phyloP scores from a whole-genome alignment of 2,329 filamentous ascomycete genomes.

The Metarhizium rileyi region DNA sequence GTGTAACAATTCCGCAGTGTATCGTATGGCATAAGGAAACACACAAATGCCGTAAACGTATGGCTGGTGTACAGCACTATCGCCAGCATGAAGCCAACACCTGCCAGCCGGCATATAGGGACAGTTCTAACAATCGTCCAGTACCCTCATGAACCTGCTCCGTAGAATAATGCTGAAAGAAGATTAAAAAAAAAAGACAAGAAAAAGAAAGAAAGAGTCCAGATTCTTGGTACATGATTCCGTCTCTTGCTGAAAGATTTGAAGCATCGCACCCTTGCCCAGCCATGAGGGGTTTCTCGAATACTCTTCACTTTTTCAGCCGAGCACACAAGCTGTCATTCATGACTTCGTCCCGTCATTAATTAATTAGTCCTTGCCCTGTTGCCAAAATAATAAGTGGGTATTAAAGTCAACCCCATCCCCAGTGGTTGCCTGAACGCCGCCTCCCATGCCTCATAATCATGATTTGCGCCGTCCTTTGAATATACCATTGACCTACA shows the following conservation, averaged over 20 bases:
- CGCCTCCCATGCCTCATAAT: constrained; percentile 2
- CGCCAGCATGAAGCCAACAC: not conserved
- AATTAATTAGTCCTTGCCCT: constrained; percentile 11
- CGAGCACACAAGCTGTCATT: constrained; percentile 17
- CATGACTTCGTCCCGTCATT: constrained; percentile 24
- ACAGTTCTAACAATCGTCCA: not conserved
- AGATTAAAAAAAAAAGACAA: not conserved
- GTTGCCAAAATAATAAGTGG: constrained; percentile 3
- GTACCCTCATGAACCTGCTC: not conserved
- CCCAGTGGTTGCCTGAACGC: constrained; percentile 9
- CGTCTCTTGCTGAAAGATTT: constrained; percentile 3
- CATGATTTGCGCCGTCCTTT: not conserved
- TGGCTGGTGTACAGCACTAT: not conserved
- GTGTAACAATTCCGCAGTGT: not conserved
- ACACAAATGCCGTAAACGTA: not conserved
- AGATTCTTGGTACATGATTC: constrained; percentile 1
- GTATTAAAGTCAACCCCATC: constrained; percentile 7
- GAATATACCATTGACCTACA: constrained; percentile 5
- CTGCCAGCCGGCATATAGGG: not conserved
- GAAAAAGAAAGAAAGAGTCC: not conserved
- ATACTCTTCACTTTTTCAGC: not conserved
- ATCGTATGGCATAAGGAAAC: not conserved
- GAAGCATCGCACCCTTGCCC: not conserved
- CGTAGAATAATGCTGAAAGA: not conserved
- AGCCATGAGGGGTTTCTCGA: not conserved